A percentile compares a stretch with the other conserved stretches of the same genome.
phyloP scores from a whole-genome alignment of 495 filamentous ascomycete species.

The Penicillium diatomitis region DNA sequence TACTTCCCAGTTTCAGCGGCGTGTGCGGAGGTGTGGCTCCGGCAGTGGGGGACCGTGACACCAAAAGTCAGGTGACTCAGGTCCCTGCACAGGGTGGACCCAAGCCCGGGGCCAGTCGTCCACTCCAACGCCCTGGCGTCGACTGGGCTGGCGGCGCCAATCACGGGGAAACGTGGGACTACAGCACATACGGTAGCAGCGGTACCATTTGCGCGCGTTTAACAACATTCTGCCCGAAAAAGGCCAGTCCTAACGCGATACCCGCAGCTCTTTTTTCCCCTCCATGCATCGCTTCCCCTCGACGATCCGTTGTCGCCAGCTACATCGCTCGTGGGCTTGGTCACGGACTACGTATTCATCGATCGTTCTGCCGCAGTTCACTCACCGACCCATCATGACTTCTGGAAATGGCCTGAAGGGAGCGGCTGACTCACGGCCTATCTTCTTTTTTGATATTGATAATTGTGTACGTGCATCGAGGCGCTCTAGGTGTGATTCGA shows the following conservation, averaged over 20 bases:
- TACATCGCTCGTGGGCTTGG: conserved; percentile 3
- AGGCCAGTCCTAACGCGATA: background rate
- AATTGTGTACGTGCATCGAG: conserved; percentile 61
- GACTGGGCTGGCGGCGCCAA: conserved; percentile 1
- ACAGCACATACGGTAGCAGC: no score
- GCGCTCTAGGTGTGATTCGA: background rate
- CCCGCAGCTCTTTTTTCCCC: background rate
- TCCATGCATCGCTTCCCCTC: conserved; percentile 13
- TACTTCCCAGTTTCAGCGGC: no score
- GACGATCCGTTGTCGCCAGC: background rate
- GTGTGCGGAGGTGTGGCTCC: no score
- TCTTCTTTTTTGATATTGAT: conserved; percentile 94
- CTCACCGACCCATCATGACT: conserved; percentile 12
- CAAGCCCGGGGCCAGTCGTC: no score
- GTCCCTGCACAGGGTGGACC: no score
- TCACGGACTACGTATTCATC: background rate
- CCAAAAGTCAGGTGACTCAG: no score
- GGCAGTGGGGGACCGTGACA: no score
- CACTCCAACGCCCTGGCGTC: background rate
- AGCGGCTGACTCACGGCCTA: conserved; percentile 37
- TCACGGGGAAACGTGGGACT: conserved; percentile 5
- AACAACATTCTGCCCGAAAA: background rate
- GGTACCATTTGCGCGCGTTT: background rate
- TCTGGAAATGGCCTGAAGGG: conserved; percentile 13
- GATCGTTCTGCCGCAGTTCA: background rate